Base-by-base conservation (phyloP, 129 eudicot species). In the carrot (Daucus carota) region DNA sequence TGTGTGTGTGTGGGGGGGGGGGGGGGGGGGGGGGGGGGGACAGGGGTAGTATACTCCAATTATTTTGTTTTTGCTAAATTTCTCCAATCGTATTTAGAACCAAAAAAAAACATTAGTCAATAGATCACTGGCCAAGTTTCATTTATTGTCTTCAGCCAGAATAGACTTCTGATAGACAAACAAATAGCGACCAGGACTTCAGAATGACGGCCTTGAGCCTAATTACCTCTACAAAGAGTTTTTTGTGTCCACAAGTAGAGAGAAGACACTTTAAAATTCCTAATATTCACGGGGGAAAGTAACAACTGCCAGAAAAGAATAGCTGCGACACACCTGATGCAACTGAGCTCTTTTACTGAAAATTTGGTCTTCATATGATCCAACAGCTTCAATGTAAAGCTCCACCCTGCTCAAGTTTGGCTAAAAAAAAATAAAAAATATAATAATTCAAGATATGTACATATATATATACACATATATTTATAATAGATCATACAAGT, bases 351-450 rank as follows among this genome's bases (percentile, higher is more conserved):
- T 89, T 84, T 94, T 94, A 81, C 86, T 91, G 63, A 94, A 94
- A 48, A 94, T 94, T 69, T 87, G 85, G 73, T 94, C 98, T 80
- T 94, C 98, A 24, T 87, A 91, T 57, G 93, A 74, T 45, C 98
- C 98, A 60, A 91, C 92, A 50, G 97, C 97, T 86, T 89, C 97
- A 66, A 94, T 94, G 79, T 91, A 94, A 10, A 82, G 92, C 78
- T 94, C 99, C 84, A 94, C 99, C 81, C 87, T 89, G 78, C 82
- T 76, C 71, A 94, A 80, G 72, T 91, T 83, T 75, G 93, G 92
- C 99, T 94, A 90, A 78, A 75, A 81, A 87, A 63, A 38, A 78
- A 67, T 46, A 88, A 38, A 84, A 34, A 17, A 66, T 59, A 68
- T 48, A 76, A 74, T 72, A 45, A 83, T 29, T 29, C 32, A 42